Conservation (phyloP, 116 monocot species). For the Cymodocea nodosa region DNA sequence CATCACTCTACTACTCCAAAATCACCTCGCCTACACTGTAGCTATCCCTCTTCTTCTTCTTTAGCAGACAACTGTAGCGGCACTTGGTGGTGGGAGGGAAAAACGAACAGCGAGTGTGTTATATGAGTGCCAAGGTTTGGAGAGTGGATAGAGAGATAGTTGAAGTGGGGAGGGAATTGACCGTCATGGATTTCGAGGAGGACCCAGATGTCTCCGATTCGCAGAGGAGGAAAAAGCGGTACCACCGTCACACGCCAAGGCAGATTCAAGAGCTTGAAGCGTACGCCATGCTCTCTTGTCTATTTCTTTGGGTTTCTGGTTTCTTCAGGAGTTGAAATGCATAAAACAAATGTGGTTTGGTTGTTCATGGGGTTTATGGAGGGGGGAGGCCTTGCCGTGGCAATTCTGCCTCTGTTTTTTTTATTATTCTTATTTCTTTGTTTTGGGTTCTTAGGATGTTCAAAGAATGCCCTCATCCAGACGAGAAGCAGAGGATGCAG, state of each 20-base stretch:
- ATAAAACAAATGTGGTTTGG: background rate
- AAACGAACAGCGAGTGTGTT: too few species aligned
- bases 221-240: slow-evolving; percentile 67
- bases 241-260: slow-evolving; percentile 81
- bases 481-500: slow-evolving; percentile 93
- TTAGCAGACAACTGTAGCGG: too few species aligned
- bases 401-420: background rate
- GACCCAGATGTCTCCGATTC: slow-evolving; percentile 47
- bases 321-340: background rate
- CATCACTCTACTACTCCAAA: too few species aligned
- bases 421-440: background rate
- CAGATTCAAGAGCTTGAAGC: slow-evolving; percentile 91
- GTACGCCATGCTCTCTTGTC: slow-evolving; percentile 20
- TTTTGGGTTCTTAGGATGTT: slow-evolving; percentile 44
- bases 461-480: slow-evolving; percentile 81
- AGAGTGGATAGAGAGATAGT: background rate
- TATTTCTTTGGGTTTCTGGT: slow-evolving; percentile 2
- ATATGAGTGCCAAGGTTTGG: background rate
- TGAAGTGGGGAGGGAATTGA: background rate
- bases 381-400: background rate
- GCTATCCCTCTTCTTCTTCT: too few species aligned
- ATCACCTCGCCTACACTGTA: too few species aligned
- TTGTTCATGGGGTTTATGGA: slow-evolving; percentile 4
- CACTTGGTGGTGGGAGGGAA: too few species aligned
- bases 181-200: slow-evolving; percentile 65